These are phyloP conservation scores for Volvox africanus DNA, from an alignment of 139 green algal genomes.

Conservation along the genomic window DNA sequence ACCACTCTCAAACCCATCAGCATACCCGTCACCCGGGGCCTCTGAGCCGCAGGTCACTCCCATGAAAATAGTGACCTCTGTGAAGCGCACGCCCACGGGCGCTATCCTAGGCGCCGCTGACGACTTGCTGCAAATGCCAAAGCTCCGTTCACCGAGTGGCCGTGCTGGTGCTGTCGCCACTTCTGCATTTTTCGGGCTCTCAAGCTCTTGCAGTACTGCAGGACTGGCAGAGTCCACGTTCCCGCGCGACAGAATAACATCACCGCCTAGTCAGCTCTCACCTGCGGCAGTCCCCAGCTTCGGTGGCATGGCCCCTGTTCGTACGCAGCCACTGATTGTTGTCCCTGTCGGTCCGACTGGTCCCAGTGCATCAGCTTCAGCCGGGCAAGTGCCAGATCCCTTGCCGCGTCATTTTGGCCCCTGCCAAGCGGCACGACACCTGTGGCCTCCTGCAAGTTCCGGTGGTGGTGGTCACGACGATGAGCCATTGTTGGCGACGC, in stretches of 20 bases:
- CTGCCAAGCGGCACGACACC: background rate
- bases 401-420: background rate
- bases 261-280: no score
- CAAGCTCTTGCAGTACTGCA: no score
- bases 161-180: background rate
- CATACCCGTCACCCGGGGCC: constrained; percentile 16
- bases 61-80: constrained; percentile 8
- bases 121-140: background rate
- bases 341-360: background rate
- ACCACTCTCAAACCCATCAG: background rate
- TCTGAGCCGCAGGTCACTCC: constrained; percentile 26
- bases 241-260: no score
- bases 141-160: background rate
- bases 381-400: background rate
- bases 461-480: background rate
- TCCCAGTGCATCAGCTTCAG: background rate
- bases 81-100: background rate
- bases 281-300: background rate
- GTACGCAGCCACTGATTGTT: background rate
- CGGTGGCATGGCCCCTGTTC: background rate
- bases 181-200: no score
- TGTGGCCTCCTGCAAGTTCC: background rate
- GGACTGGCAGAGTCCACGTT: no score
- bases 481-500: background rate
- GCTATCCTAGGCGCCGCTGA: background rate